These are phyloP conservation scores for Eucalyptus cladocalyx DNA, from an alignment of 345 rosid species.

Conservation along the genomic window DNA sequence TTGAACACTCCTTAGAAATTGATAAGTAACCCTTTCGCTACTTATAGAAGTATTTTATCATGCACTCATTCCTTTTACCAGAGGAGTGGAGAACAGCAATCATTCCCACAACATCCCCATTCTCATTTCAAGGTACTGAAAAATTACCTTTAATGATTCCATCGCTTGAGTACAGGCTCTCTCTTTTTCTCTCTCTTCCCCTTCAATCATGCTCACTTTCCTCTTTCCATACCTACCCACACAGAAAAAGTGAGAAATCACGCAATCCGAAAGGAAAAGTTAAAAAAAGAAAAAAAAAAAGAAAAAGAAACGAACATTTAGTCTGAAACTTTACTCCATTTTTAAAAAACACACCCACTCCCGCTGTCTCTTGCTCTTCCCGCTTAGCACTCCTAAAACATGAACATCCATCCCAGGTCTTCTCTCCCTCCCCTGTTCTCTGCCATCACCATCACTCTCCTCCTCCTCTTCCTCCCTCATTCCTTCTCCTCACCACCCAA, in stretches of 20 bases:
- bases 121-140: slow-evolving; percentile 1
- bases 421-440: background rate
- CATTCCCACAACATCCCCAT: slow-evolving; percentile 24
- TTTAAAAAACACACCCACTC: background rate
- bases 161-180: background rate
- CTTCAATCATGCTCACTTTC: background rate
- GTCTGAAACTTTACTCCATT: background rate
- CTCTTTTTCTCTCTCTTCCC: background rate
- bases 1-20: background rate
- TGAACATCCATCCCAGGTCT: slow-evolving; percentile 1
- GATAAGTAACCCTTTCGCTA: background rate
- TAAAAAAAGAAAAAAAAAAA: background rate
- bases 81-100: slow-evolving; percentile 67
- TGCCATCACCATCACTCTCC: background rate
- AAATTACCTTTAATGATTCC: slow-evolving; percentile 20
- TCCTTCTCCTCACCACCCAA: slow-evolving; percentile 14
- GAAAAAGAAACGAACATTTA: background rate
- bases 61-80: background rate
- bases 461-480: background rate
- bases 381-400: slow-evolving; percentile 18
- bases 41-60: background rate
- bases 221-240: background rate
- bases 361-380: slow-evolving; percentile 12
- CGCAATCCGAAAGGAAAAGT: background rate
- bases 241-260: background rate